Percentiles rank a stretch among this genome's conserved stretches.
Conservation (phyloP, 495 filamentous ascomycete genomes). For the Usnea hakonensis region DNA sequence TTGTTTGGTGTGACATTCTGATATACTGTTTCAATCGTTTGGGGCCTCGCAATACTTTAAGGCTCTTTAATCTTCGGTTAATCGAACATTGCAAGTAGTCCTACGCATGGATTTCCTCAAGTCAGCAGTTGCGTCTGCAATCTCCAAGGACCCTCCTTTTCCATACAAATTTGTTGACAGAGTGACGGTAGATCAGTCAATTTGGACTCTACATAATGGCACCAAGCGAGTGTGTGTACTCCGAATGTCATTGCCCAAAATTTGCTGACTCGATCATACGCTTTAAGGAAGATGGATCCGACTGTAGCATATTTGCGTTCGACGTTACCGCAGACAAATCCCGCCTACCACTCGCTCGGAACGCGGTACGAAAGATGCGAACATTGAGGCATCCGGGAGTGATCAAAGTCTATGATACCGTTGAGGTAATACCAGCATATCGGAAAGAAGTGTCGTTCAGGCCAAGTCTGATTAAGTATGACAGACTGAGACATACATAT, state of each 20-base stretch:
- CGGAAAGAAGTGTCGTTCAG: background rate
- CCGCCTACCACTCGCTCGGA: constrained; percentile 76
- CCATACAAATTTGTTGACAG: constrained; percentile 87
- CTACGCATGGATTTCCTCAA: constrained; percentile 88
- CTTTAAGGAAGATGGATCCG: constrained; percentile 75
- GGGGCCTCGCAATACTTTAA: background rate
- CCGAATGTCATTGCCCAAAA: constrained; percentile 8
- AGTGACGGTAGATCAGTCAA: constrained; percentile 78
- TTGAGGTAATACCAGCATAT: constrained; percentile 60
- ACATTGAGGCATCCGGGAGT: constrained; percentile 92
- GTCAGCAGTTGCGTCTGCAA: constrained; percentile 91
- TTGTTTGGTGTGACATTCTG: no score
- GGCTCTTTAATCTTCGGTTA: background rate
- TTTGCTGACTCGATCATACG: constrained; percentile 2
- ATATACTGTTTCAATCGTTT: background rate
- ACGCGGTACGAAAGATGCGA: constrained; percentile 83
- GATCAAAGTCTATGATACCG: constrained; percentile 83
- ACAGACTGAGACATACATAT: constrained; percentile 84
- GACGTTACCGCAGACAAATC: constrained; percentile 72
- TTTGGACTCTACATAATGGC: constrained; percentile 89
- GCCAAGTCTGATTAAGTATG: constrained; percentile 16
- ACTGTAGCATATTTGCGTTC: constrained; percentile 95
- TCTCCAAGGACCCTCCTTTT: constrained; percentile 86
- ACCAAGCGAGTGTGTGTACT: constrained; percentile 64
- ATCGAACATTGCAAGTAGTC: background rate